phyloP scores from a whole-genome alignment of 2,329 filamentous ascomycete species.

The Chaetomiaceae sp. region DNA sequence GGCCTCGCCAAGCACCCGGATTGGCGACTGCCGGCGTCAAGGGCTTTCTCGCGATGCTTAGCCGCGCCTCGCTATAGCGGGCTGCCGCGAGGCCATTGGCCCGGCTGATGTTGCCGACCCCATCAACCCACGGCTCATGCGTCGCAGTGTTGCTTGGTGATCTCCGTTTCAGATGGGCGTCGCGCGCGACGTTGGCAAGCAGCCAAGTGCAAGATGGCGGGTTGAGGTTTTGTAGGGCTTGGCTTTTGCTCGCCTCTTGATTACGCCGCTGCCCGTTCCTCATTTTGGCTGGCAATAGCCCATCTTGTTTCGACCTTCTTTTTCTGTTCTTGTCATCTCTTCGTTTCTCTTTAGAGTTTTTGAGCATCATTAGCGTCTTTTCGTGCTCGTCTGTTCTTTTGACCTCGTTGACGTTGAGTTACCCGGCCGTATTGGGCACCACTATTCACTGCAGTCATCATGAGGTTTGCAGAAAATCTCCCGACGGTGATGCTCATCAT shows the following conservation, averaged over 20 bases:
- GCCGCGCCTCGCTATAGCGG: neutral
- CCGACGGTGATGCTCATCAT: constrained; percentile 37
- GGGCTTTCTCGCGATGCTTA: constrained; percentile 4
- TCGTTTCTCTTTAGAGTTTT: constrained; percentile 5
- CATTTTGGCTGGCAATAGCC: neutral
- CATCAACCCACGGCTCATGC: constrained; percentile 6
- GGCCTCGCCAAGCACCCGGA: constrained; percentile 11
- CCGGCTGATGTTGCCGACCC: constrained; percentile 5
- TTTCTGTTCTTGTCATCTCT: constrained; percentile 4
- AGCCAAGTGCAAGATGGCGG: neutral
- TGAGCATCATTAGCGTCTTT: too few species aligned
- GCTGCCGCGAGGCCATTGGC: constrained; percentile 5
- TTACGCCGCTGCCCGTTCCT: neutral
- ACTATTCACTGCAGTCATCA: neutral
- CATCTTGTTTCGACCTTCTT: constrained; percentile 7
- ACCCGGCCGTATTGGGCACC: neutral
- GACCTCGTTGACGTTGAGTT: neutral
- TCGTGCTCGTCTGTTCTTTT: neutral
- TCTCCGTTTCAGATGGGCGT: constrained; percentile 15
- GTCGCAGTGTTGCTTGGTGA: constrained; percentile 6
- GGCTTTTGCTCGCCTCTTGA: constrained; percentile 1
- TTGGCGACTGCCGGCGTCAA: constrained; percentile 16
- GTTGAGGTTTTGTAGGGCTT: too few species aligned
- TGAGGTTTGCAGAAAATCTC: constrained; percentile 26
- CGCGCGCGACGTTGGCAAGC: neutral